Evolutionary conservation across 148 eudicot species (phyloP).

Genomic region (Fagopyrum tataricum): DNA sequence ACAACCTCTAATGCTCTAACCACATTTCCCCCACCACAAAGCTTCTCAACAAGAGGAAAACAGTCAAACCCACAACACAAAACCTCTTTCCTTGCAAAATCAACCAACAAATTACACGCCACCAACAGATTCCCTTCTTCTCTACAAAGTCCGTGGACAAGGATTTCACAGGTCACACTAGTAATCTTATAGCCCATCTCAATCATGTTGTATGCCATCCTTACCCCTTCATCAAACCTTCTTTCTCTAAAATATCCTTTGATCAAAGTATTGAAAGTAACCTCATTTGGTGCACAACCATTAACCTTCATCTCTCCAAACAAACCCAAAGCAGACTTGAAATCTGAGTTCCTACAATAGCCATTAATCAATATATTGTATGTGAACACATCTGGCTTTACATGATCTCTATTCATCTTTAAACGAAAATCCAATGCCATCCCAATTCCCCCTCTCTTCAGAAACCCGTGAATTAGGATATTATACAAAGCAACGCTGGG

Average conservation of each 20-base stretch:
- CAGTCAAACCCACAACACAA: constrained; percentile 53
- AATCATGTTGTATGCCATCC: constrained; percentile 81
- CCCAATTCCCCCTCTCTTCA: constrained; percentile 40
- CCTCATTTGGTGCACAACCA: constrained; percentile 76
- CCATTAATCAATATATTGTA: constrained; percentile 86
- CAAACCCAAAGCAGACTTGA: constrained; percentile 56
- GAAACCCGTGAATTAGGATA: constrained; percentile 68
- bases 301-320: constrained; percentile 73
- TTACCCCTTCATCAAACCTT: constrained; percentile 62
- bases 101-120: constrained; percentile 68
- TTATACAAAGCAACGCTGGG: constrained; percentile 66
- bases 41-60: constrained; percentile 46
- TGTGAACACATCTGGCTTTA: constrained; percentile 71
- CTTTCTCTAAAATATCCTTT: constrained; percentile 62
- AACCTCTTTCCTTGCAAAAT: constrained; percentile 59
- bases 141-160: constrained; percentile 64
- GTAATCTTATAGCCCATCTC: constrained; percentile 64
- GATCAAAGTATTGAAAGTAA: constrained; percentile 84
- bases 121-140: constrained; percentile 32
- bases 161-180: constrained; percentile 65
- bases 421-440: constrained; percentile 50
- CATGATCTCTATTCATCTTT: constrained; percentile 59
- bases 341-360: constrained; percentile 43
- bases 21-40: constrained; percentile 41
- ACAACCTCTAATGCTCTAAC: constrained; percentile 52